Percentiles rank a stretch among this genome's conserved stretches.
Conservation (phyloP, 2,329 filamentous ascomycete species). For the Alternaria sp. region DNA sequence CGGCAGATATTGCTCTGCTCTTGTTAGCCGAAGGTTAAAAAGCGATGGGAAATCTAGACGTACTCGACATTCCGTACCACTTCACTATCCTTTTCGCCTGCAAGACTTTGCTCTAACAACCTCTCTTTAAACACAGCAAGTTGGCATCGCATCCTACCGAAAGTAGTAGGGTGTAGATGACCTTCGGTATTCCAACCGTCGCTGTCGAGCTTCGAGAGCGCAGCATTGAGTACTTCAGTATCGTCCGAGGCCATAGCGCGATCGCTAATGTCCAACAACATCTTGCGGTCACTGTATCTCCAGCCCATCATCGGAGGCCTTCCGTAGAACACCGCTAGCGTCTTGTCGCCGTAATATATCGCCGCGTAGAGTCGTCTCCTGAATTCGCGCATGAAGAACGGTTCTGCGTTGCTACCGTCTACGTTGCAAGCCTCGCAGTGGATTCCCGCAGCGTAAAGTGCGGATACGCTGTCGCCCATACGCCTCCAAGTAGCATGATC, state of each 20-base stretch:
- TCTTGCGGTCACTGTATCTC: slow-evolving; percentile 41
- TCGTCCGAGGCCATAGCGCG: slow-evolving; percentile 32
- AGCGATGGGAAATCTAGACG: background rate
- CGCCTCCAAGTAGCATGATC: slow-evolving; percentile 46
- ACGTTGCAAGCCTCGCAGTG: slow-evolving; percentile 41
- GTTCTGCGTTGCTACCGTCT: slow-evolving; percentile 25
- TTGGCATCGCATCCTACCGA: slow-evolving; percentile 35
- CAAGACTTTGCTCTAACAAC: slow-evolving; percentile 40
- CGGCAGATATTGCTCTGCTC: slow-evolving; percentile 33
- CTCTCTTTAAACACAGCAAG: slow-evolving; percentile 40
- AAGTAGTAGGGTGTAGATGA: slow-evolving; percentile 33
- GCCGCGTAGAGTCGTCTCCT: slow-evolving; percentile 38
- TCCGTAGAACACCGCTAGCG: slow-evolving; percentile 43
- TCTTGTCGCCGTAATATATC: slow-evolving; percentile 42
- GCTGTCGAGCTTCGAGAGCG: slow-evolving; percentile 34
- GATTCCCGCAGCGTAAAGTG: slow-evolving; percentile 41
- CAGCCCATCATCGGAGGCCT: slow-evolving; percentile 45
- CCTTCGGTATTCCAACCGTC: slow-evolving; percentile 43
- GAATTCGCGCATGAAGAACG: slow-evolving; percentile 41
- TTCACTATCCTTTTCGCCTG: slow-evolving; percentile 38
- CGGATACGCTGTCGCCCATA: slow-evolving; percentile 36
- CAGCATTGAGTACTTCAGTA: slow-evolving; percentile 27
- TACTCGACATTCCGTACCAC: slow-evolving; percentile 40
- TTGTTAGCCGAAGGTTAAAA: slow-evolving; percentile 3
- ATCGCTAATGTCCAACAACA: slow-evolving; percentile 42